phyloP scores from a whole-genome alignment of 257 asterid genomes.

The Solanum rostratum region DNA sequence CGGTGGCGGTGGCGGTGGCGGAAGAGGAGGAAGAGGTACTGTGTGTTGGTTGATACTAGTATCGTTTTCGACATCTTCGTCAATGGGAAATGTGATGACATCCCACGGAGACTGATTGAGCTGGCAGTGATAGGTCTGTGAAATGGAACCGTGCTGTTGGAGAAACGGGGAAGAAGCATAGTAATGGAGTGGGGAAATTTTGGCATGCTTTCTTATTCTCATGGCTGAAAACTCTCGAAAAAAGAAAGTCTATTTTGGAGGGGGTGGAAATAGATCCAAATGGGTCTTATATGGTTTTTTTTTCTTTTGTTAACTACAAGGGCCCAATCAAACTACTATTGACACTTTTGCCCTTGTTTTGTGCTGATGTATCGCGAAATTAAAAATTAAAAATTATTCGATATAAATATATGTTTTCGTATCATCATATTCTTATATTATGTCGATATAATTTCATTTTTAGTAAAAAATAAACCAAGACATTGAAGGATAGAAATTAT shows the following conservation, averaged over 20 bases:
- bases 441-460: too few relatives aligned
- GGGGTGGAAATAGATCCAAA: background rate
- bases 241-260: background rate
- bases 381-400: too few relatives aligned
- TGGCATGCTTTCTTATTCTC: conserved; percentile 47
- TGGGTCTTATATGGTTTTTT: background rate
- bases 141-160: background rate
- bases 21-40: conserved; percentile 4
- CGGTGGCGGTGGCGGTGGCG: conserved; percentile 2
- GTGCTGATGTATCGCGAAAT: too few relatives aligned
- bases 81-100: conserved; percentile 35
- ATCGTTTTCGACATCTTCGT: conserved; percentile 6
- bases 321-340: background rate
- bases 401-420: background rate
- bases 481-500: too few relatives aligned
- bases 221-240: conserved; percentile 3
- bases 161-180: background rate
- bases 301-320: background rate
- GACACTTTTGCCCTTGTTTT: background rate
- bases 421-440: too few relatives aligned
- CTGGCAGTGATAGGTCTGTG: conserved; percentile 16
- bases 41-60: conserved; percentile 14
- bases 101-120: conserved; percentile 70
- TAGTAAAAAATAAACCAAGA: background rate
- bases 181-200: conserved; percentile 17